Base-by-base conservation (phyloP, 805 yeast genomes). In the Schwanniomyces sp. region DNA sequence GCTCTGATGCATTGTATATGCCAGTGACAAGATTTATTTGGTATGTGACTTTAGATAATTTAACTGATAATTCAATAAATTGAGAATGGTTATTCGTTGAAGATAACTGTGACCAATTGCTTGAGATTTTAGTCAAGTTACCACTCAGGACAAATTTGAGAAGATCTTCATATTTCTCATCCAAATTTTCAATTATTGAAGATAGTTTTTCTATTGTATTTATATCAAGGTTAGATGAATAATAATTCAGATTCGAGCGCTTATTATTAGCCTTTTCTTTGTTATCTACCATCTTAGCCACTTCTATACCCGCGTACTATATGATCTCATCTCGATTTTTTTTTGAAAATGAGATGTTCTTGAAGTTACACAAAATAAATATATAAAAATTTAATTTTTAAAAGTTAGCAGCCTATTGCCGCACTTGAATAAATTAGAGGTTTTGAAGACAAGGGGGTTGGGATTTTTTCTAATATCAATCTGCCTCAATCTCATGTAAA, bases 51-150 rank as follows among this genome's bases (percentile, higher is more conserved):
- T 66, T 75, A 1, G 74, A 58, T 7, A 86, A 51, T 12, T 67
- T 65, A 1, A 66, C 63, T 0, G 85, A 71, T 2, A 77, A 47
- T 17, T 66, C 69, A 0, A 80, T 69, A 52, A 83, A 74, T 41
- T 74, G 76, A 2, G 69, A 59, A 57, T 81, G 84, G 48, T 85
- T 83, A 56, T 83, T 74, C 4, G 69, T 61, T 3, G 78, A 66
- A n/a, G 76, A 62, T 52, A 59, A 73, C 50, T 67, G 67, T 5
- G 76, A 64, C 72, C 81, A 77, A 17, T 64, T 55, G 24, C 63
- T 64, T n/a, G 74, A 55, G n/a, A 75, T 45, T 38, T 67, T 66
- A 9, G 56, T 46, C 36, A 73, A 63, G 18, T 53, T 61, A 12
- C 59, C 55, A 34, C 50, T 53, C 6, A 55, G 66, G 42, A 73